Conservation (phyloP, 768 basidiomycete species). For the Lactarius psammicola region DNA sequence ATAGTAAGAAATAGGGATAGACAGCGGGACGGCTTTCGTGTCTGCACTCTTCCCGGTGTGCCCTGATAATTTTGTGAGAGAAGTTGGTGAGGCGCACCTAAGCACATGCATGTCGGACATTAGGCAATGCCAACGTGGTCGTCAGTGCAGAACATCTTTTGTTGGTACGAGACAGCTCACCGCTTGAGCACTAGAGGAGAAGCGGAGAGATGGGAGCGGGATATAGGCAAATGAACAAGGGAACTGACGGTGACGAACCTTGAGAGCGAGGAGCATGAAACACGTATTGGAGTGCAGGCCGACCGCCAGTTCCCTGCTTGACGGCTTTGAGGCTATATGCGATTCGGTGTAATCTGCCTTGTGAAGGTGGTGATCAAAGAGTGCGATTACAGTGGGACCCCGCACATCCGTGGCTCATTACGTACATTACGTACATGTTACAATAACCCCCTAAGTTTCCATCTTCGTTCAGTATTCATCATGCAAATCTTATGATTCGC, state of each 20-base stretch:
- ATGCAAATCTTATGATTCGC: too few species aligned
- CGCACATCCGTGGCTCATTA: too few species aligned
- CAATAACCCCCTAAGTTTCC: too few species aligned
- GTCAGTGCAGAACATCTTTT: constrained; percentile 99
- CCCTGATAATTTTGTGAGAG: neutral
- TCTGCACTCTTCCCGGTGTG: too few species aligned
- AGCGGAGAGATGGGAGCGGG: too few species aligned
- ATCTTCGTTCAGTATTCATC: too few species aligned
- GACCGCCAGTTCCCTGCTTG: constrained; percentile 96
- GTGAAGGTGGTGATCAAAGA: too few species aligned
- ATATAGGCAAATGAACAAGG: neutral
- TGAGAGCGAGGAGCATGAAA: constrained; percentile 86
- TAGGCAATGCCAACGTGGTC: constrained; percentile 95
- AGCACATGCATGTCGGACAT: constrained; percentile 97
- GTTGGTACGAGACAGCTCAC: constrained; percentile 96
- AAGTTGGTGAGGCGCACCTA: constrained; percentile 53
- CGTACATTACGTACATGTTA: too few species aligned
- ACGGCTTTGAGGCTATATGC: constrained; percentile 99
- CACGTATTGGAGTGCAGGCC: constrained; percentile 95
- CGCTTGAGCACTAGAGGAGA: constrained; percentile 81
- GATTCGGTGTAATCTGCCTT: constrained; percentile 95
- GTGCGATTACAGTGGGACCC: too few species aligned
- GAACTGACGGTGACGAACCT: constrained; percentile 50
- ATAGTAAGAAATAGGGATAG: neutral
- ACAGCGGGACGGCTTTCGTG: too few species aligned